Base-by-base conservation (phyloP, 345 rosid genomes). In the Pistacia vera region DNA sequence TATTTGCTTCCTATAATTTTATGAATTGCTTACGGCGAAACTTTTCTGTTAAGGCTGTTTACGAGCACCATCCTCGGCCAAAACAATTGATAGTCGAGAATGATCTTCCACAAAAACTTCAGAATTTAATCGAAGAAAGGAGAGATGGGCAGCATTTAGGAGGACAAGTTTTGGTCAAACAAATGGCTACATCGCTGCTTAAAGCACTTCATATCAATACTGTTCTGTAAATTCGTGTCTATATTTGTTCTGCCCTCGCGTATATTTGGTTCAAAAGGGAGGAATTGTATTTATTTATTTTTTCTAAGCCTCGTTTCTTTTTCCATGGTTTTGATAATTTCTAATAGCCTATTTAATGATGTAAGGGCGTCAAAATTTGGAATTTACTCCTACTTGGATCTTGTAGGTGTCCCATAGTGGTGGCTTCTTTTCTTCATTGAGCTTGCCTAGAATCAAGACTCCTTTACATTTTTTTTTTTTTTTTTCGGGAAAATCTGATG, bases 1-100 rank as follows among this genome's bases (percentile, higher is more conserved):
- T 68, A 16, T 48, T 58, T 33, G 57, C 30, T 25, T 44, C 6
- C 11, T 17, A 22, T 62, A 13, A 74, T n/a, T 54, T 54, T 9
- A 18, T 76, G 28, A 36, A 55, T 25, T 63, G 25, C 14, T 78
- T 11, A 18, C 25, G 0, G 33, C 58, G 8, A 7, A 41, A 33
- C 46, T 41, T 18, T 74, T 49, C 11, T 74, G 60, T 62, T 83
- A 54, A 96, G 99, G 93, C 98, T 66, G 99, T 96, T 17, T 96
- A 96, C 60, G 99, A 96, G 93, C 99, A 93, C 80, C 99, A 96
- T 78, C 99, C 99, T 6, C 88, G 91, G 54, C 99, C 99, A 25
- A 96, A 96, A 76, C 98, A 96, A 72, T 81, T 96, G 88, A 96
- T 96, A 4, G 95, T 96, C 75, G 99, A 96, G 92, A 96, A 93